Percentiles rank a stretch among this genome's conserved stretches.
Evolutionary conservation across 169 alveolate genomes (phyloP).

Genomic region (Blepharisma undulans): DNA sequence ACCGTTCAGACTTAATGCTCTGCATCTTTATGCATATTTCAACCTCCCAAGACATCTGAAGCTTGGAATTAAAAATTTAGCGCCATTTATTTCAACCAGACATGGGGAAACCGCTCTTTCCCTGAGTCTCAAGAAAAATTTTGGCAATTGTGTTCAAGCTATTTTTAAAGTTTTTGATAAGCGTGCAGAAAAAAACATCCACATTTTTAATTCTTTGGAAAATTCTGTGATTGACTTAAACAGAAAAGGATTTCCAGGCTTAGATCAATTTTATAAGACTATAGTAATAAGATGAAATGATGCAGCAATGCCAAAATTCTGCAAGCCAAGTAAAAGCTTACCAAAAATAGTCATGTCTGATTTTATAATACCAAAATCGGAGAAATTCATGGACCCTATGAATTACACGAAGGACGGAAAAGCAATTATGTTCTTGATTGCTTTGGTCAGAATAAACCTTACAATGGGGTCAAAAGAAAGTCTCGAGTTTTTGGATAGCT

Average conservation of each 20-base stretch:
- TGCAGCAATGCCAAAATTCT: background rate
- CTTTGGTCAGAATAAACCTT: background rate
- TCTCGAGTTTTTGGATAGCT: background rate
- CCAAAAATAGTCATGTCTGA: background rate
- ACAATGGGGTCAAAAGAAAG: background rate
- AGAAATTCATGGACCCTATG: background rate
- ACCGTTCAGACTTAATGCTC: slow-evolving; percentile 22
- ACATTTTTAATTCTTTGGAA: background rate
- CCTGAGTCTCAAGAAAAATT: background rate
- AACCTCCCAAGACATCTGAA: slow-evolving; percentile 19
- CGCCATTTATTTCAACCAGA: background rate
- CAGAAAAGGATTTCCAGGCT: background rate
- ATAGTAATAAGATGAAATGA: background rate
- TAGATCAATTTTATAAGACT: background rate
- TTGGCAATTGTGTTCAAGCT: background rate
- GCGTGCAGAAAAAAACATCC: background rate
- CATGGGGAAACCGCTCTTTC: background rate
- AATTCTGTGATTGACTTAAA: background rate
- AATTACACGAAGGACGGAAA: background rate
- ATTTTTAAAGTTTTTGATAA: background rate
- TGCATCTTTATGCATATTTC: slow-evolving; percentile 27
- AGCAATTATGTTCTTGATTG: background rate
- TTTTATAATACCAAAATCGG: background rate
- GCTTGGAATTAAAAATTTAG: background rate
- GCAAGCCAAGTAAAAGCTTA: background rate